Evolutionary conservation across 2,329 filamentous ascomycete genomes (phyloP), one percentile per base, ranked within the genome.

Genomic region (Nothopassalora personata): DNA sequence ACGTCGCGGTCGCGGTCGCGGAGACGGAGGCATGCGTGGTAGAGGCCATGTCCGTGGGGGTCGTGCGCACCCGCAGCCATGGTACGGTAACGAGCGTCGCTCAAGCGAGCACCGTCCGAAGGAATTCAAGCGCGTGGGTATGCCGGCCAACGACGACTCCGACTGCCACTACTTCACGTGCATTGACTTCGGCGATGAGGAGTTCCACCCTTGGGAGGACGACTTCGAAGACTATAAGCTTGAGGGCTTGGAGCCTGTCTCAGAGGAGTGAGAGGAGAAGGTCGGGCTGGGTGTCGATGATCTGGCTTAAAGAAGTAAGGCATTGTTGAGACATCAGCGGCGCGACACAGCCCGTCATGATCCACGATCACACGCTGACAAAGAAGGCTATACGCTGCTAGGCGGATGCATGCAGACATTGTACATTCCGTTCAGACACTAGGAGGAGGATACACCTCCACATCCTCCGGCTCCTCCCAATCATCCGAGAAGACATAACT

Each of bases 391-490:
- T n/a, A n/a, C n/a, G n/a, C n/a, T n/a, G n/a, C n/a, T n/a, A n/a
- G n/a, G n/a, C n/a, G n/a, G n/a, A n/a, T n/a, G n/a, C n/a, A n/a
- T n/a, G n/a, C n/a, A n/a, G n/a, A n/a, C n/a, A n/a, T n/a, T n/a
- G n/a, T n/a, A n/a, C n/a, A n/a, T n/a, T n/a, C n/a, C n/a, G n/a
- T n/a, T n/a, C n/a, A n/a, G n/a, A n/a, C n/a, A n/a, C n/a, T n/a
- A n/a, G n/a, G n/a, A n/a, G n/a, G n/a, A n/a, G 28, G 53, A 36
- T 49, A 49, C 8, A 34, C 4, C 52, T 61, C 59, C 30, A 59
- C 56, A 56, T 56, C 56, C 5, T 62, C 53, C 1, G 60, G 60
- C 43, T 62, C 53, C 50, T 62, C 57, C 57, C 60, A 62, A 57
- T 62, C 53, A 43, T 62, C 60, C 9, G 48, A 54, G 48, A 59